These are phyloP conservation scores for Prosopis cineraria DNA, from an alignment of 306 rosid species.

Conservation along the genomic window DNA sequence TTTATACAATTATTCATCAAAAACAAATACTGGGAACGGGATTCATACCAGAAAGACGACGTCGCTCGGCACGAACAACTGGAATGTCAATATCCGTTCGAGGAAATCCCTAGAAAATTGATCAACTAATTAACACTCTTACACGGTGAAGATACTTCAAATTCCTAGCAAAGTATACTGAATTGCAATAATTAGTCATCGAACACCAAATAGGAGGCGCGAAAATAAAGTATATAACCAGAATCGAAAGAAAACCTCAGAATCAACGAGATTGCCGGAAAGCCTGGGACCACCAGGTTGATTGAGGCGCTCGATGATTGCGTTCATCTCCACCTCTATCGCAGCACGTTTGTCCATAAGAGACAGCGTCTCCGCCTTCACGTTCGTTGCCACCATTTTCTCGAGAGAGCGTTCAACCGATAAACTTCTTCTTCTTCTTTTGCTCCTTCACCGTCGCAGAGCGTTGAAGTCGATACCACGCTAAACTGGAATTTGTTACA, in stretches of 20 bases:
- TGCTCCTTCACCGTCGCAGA: neutral
- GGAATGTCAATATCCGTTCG: conserved; percentile 84
- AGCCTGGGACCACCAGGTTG: conserved; percentile 89
- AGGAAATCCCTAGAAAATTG: conserved; percentile 75
- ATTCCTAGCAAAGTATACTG: neutral
- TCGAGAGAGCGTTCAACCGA: neutral
- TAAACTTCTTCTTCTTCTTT: neutral
- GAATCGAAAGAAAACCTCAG: conserved; percentile 52
- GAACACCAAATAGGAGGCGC: neutral
- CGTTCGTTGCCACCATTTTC: conserved; percentile 74
- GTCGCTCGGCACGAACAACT: conserved; percentile 66
- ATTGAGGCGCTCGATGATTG: conserved; percentile 68
- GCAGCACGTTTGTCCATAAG: conserved; percentile 71
- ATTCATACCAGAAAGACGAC: conserved; percentile 69
- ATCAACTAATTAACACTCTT: neutral
- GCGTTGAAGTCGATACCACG: neutral
- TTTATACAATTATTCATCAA: neutral
- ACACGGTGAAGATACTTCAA: neutral
- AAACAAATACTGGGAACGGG: neutral
- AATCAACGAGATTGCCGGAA: conserved; percentile 70
- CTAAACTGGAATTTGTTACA: neutral
- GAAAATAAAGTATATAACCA: neutral
- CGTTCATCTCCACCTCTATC: conserved; percentile 76
- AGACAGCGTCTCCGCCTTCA: conserved; percentile 71
- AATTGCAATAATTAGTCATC: neutral